phyloP scores from a whole-genome alignment of 352 stramenopile genomes.

The Globisporangium orthogonon region DNA sequence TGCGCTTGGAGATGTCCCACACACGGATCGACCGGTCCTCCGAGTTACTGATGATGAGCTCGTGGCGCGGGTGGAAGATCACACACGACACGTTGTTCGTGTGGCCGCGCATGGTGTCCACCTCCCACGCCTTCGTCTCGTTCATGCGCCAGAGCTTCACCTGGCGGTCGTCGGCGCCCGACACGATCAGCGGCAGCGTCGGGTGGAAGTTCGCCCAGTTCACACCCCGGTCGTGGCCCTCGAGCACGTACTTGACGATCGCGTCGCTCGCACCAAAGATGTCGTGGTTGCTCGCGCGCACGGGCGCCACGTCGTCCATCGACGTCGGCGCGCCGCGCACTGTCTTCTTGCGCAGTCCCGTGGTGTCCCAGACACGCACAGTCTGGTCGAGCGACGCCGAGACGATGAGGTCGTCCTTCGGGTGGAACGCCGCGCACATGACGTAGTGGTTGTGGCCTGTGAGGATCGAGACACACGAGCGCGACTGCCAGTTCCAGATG shows the following conservation, averaged over 20 bases:
- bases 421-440: slow-evolving; percentile 99
- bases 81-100: too few relatives aligned
- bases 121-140: slow-evolving; percentile 99
- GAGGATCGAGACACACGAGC: slow-evolving; percentile 98
- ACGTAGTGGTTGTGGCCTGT: slow-evolving; percentile 99
- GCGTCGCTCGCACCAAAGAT: slow-evolving; percentile 99
- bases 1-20: too few relatives aligned
- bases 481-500: slow-evolving; percentile 99
- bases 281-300: slow-evolving; percentile 83
- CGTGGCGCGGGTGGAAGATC: too few relatives aligned
- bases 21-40: too few relatives aligned
- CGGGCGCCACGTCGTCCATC: slow-evolving; percentile 65
- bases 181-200: slow-evolving; percentile 97
- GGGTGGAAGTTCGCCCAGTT: slow-evolving; percentile 99
- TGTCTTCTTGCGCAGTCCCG: slow-evolving; percentile 98
- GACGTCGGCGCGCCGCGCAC: slow-evolving; percentile 85
- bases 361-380: slow-evolving; percentile 99
- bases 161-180: slow-evolving; percentile 97
- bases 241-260: slow-evolving; percentile 99
- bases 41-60: too few relatives aligned
- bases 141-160: slow-evolving; percentile 99
- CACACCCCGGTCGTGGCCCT: slow-evolving; percentile 98
- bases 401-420: slow-evolving; percentile 99
- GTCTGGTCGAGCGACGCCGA: slow-evolving; percentile 98
- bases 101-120: slow-evolving; percentile 93